Conservation (phyloP, 495 filamentous ascomycete genomes). For the Jackrogersella minutella region DNA sequence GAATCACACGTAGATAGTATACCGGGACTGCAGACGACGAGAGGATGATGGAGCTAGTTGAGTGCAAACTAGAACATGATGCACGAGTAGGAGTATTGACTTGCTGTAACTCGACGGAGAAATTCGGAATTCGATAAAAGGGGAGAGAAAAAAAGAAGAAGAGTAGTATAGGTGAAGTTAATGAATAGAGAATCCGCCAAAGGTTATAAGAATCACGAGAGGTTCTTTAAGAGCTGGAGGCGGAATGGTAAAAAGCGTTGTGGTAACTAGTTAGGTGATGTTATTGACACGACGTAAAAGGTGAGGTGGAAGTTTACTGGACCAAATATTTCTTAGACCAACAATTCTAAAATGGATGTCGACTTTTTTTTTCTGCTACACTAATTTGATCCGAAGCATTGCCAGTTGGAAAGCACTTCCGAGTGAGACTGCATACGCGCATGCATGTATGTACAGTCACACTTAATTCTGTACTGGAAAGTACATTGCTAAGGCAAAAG, state of each 20-base stretch:
- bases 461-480: conserved; percentile 8
- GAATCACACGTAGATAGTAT: conserved; percentile 44
- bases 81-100: conserved; percentile 27
- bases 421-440: conserved; percentile 2
- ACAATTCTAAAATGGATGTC: conserved; percentile 35
- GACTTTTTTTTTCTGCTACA: too few relatives aligned
- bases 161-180: background rate
- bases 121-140: background rate
- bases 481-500: conserved; percentile 18
- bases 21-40: conserved; percentile 43
- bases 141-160: conserved; percentile 1
- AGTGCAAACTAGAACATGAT: conserved; percentile 46
- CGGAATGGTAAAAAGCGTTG: conserved; percentile 9
- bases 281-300: conserved; percentile 23
- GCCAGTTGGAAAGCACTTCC: conserved; percentile 18
- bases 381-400: conserved; percentile 37
- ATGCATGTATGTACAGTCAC: conserved; percentile 15
- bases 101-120: conserved; percentile 14
- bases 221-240: conserved; percentile 10
- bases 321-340: conserved; percentile 30
- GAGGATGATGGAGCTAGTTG: conserved; percentile 25
- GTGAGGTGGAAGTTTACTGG: conserved; percentile 38
- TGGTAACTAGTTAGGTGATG: conserved; percentile 20
- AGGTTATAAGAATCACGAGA: conserved; percentile 8
- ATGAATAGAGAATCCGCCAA: conserved; percentile 3